A percentile compares a stretch with the other conserved stretches of the same genome.
These are phyloP conservation scores for Verticillium zaregamsianum DNA, from an alignment of 2,329 filamentous ascomycete species.

Conservation along the genomic window DNA sequence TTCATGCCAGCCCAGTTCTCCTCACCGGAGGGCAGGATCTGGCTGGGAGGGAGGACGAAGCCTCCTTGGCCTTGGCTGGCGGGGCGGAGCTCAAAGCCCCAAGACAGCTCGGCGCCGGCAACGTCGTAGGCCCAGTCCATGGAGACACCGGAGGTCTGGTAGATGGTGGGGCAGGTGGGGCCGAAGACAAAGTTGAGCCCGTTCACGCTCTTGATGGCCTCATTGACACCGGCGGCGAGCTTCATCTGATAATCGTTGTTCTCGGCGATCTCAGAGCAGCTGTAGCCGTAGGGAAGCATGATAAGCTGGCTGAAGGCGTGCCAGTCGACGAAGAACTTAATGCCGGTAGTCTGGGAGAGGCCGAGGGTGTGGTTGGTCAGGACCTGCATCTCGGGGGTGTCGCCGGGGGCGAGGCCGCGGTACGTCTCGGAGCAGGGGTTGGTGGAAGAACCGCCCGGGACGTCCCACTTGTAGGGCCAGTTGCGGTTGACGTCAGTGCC, in stretches of 20 bases:
- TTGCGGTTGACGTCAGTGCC: slow-evolving; percentile 58
- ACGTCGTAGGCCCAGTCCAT: slow-evolving; percentile 23
- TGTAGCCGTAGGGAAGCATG: slow-evolving; percentile 40
- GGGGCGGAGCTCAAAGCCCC: slow-evolving; percentile 32
- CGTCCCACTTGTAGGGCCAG: slow-evolving; percentile 52
- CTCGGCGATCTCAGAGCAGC: slow-evolving; percentile 32
- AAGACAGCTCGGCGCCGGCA: slow-evolving; percentile 29
- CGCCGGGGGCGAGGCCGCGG: slow-evolving; percentile 35
- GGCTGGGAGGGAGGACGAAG: slow-evolving; percentile 30
- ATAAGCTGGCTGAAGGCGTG: slow-evolving; percentile 42
- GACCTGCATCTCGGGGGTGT: slow-evolving; percentile 47
- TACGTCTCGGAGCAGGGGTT: slow-evolving; percentile 48
- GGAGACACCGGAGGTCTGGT: slow-evolving; percentile 25
- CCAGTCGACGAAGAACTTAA: slow-evolving; percentile 43
- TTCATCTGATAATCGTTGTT: slow-evolving; percentile 33
- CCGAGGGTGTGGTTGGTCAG: slow-evolving; percentile 25
- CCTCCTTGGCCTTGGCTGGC: slow-evolving; percentile 28
- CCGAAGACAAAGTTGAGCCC: slow-evolving; percentile 33
- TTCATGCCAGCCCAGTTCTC: slow-evolving; percentile 27
- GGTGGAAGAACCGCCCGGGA: slow-evolving; percentile 44
- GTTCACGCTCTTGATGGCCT: slow-evolving; percentile 29
- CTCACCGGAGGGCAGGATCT: slow-evolving; percentile 28
- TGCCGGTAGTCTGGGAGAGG: slow-evolving; percentile 20
- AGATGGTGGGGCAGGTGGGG: slow-evolving; percentile 31
- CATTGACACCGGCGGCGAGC: slow-evolving; percentile 24